Evolutionary conservation across 2,329 filamentous ascomycete species (phyloP), one percentile per base, ranked within the genome.

Genomic region (Botrytis cinerea): DNA sequence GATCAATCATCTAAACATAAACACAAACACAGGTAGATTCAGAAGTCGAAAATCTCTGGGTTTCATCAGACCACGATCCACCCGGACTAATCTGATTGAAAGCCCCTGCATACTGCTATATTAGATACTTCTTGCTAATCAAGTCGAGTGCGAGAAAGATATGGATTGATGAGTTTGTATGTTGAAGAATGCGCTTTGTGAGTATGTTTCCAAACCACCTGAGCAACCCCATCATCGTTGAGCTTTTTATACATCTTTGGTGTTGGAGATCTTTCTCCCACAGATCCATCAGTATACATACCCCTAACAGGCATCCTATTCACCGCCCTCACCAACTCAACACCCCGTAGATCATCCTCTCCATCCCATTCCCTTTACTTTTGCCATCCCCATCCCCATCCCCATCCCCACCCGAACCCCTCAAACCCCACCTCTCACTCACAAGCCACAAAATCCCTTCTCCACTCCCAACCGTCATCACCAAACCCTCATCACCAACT

Each of bases 141-240:
- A 18, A 46, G 4, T 35, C 6, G 35, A 35, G 35, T 35, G 35
- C 35, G 35, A 35, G 6, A 35, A 4, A 7, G 35, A 35, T 35
- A 35, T 35, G 35, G 5, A 35, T 35, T 7, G 6, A 35, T 35
- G 35, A 35, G 35, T 35, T 35, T 5, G 6, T 5, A 7, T 35
- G 35, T 35, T 7, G 32, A 32, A 32, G 35, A 35, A 35, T 35
- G 35, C 35, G 6, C 35, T 35, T 35, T 35, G 35, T 35, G 35
- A 38, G 66, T 69, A 32, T 69, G 48, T 14, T 69, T 69, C 25
- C 66, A 69, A 2, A 69, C 35, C 10, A 54, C 20, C 12, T 69
- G 25, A 20, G 8, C 14, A 20, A 32, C 48, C 3, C 48, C 66
- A 38, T 51, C 46, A 6, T 35, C 35, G 48, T 38, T 51, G n/a